Base-by-base conservation (phyloP, 768 basidiomycete genomes). In the Amyloporia xantha region DNA sequence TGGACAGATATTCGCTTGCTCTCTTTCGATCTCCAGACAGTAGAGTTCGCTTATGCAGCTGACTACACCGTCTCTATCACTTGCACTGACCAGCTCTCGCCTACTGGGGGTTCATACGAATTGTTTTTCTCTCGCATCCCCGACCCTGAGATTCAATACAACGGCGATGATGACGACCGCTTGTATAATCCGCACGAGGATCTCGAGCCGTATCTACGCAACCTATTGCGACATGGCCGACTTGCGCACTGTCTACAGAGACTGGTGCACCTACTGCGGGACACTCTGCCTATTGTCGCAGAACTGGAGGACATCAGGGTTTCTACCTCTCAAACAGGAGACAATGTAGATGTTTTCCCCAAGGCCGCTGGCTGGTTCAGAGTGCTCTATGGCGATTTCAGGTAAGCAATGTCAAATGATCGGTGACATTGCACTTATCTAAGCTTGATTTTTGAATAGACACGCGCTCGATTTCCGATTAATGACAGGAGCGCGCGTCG, bases 21-120 rank as follows among this genome's bases (percentile, higher is more conserved):
- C 50, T 91, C 88, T 3, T 95, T 95, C 64, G 91, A 95, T 64
- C 69, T 95, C 13, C 91, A 91, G 59, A 91, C 90, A 0, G 91
- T 93, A n/a, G 85, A 92, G 58, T 86, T 95, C 60, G 80, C 81
- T 2, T 94, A 94, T 62, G 77, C 84, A 9, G 68, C 68, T 45
- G 86, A 81, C 60, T 90, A 86, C 62, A 77, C 84, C 0, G 82
- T 91, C 36, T 78, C 84, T 10, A 87, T 91, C 25, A 81, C 81
- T 17, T 90, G 86, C 63, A 80, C 81, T 49, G 85, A 89, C 61
- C 84, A 88, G 61, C 73, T 86, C 17, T 80, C 79, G 1, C 73
- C 77, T 0, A 75, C 74, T 0, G 83, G 84, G 23, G 83, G 84
- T 15, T 82, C 79, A 21, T 91, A 88, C 56, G 77, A 81, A 52